phyloP scores from a whole-genome alignment of 129 eudicot genomes.

The sunflower (Helianthus annuus) region HanXRQr2.0-SUNRISE NC_035449.2:170842493-170842992 shows the following conservation, averaged over 20 bases:
- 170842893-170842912: not conserved
- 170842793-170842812: not conserved
- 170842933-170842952: not conserved
- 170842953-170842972: not conserved
- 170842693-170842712: no score
- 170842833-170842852: conserved; percentile 1
- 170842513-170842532: not conserved
- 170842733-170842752: not conserved
- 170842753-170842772: not conserved
- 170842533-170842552: not conserved
- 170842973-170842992: not conserved
- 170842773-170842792: not conserved
- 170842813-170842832: no score
- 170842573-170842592: not conserved
- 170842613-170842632: not conserved
- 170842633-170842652: not conserved
- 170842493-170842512: not conserved
- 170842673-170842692: no score
- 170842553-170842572: not conserved
- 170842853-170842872: not conserved
- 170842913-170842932: not conserved
- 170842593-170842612: not conserved
- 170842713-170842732: not conserved
- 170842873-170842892: not conserved
- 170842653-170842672: not conserved